Conservation (phyloP, 1,284 basidiomycete species). For the Farysia itapuensis region DNA sequence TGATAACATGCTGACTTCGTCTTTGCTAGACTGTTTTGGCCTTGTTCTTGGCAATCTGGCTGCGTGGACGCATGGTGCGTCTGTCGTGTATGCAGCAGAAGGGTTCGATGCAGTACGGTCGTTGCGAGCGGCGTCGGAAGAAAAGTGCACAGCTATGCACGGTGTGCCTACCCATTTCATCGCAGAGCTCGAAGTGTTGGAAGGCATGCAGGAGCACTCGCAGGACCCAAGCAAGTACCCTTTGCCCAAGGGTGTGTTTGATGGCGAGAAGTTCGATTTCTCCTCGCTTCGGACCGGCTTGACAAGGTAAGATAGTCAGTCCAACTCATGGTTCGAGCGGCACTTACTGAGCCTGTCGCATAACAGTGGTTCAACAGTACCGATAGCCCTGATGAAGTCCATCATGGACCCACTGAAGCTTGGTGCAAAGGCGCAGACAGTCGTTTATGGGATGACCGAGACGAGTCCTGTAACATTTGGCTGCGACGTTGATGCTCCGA, state of each 20-base stretch:
- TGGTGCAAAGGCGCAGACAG: constrained; percentile 68
- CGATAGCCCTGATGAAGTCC: constrained; percentile 71
- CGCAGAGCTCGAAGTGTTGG: constrained; percentile 65
- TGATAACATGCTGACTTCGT: not conserved
- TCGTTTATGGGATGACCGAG: constrained; percentile 62
- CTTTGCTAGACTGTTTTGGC: constrained; percentile 71
- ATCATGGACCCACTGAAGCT: constrained; percentile 63
- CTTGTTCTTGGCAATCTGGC: constrained; percentile 79
- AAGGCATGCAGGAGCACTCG: constrained; percentile 62
- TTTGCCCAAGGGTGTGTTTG: constrained; percentile 16
- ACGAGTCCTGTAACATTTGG: constrained; percentile 78
- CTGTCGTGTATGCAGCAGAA: constrained; percentile 74
- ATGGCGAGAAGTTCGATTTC: constrained; percentile 34
- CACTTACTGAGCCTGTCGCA: not conserved
- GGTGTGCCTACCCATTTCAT: constrained; percentile 83
- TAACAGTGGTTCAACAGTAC: constrained; percentile 71
- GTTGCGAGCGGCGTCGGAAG: constrained; percentile 69
- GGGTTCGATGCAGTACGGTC: constrained; percentile 69
- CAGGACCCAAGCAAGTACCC: constrained; percentile 8
- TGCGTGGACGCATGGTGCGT: constrained; percentile 73
- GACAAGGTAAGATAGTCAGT: constrained; percentile 60
- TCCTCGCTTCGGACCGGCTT: constrained; percentile 69
- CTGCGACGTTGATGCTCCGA: constrained; percentile 64
- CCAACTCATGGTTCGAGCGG: not conserved
- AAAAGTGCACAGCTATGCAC: constrained; percentile 75